Conservation (phyloP, 2,329 filamentous ascomycete species). For the Periconia macrospinosa region DNA sequence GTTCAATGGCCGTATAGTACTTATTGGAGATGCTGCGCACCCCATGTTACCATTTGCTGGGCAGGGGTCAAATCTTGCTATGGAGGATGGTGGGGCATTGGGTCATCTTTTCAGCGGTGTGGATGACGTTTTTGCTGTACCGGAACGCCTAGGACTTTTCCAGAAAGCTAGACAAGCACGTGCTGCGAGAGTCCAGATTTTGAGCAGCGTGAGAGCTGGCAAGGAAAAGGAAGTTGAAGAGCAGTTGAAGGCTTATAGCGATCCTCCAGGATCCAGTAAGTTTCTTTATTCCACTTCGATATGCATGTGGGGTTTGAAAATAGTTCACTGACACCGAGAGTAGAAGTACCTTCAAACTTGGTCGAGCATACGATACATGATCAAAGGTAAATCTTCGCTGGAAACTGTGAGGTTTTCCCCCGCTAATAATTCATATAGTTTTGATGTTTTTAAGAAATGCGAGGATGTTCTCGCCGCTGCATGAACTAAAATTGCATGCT, state of each 20-base stretch:
- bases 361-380: constrained; percentile 1
- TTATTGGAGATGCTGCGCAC: constrained; percentile 8
- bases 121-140: not conserved
- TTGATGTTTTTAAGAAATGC: not conserved
- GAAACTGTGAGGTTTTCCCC: not conserved
- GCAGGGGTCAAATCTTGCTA: constrained; percentile 3
- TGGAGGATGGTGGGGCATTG: constrained; percentile 5
- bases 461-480: not conserved
- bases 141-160: constrained; percentile 1
- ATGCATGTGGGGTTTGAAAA: too few relatives aligned
- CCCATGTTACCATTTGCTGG: constrained; percentile 8
- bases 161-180: not conserved
- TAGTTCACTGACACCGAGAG: not conserved
- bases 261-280: constrained; percentile 5
- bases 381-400: not conserved
- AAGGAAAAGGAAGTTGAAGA: constrained; percentile 7
- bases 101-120: constrained; percentile 2
- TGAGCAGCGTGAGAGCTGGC: not conserved
- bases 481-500: not conserved
- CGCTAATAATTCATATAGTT: not conserved
- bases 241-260: constrained; percentile 3
- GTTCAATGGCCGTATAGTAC: constrained; percentile 2
- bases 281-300: not conserved
- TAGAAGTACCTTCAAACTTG: constrained; percentile 4
- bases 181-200: constrained; percentile 1